Evolutionary conservation across 2,329 filamentous ascomycete species (phyloP), one percentile per base, ranked within the genome.

Genomic region (Daldinia sp.): DNA sequence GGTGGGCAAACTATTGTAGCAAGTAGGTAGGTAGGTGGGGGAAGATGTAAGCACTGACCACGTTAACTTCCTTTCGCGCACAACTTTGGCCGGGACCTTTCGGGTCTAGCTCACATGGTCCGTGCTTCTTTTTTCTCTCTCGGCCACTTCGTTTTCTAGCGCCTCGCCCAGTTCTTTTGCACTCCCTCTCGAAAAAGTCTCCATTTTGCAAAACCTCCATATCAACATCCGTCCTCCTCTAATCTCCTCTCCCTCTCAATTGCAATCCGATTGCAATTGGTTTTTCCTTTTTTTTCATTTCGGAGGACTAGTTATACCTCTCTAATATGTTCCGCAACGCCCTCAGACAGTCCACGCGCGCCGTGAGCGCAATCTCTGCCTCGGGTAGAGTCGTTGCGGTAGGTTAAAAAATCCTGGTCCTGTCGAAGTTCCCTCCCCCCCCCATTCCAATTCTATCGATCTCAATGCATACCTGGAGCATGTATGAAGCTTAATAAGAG

Each of bases 281-380:
- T 84, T 82, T 84, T 82, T 84, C 83, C 82, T 82, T 81, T 76
- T 82, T 83, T 79, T 80, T 23, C 20, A 54, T 67, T 56, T 79
- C 82, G 80, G 82, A 82, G 81, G 84, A 82, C 79, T 80, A 82
- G 79, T 84, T 78, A 83, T 79, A 82, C 82, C 84, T 86, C 84
- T 79, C 77, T 77, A 87, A 82, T 86, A 98, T 98, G 95, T 97
- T 98, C 90, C 93, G 95, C 87, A 97, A 93, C 91, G 94, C 95
- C 88, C 89, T 98, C 87, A 91, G 94, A 88, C 94, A 97, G 89
- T 97, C 94, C 84, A 92, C 92, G 88, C 94, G 94, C 88, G 92
- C 93, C 85, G 93, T 95, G 86, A 92, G 93, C 87, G 93, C 93
- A 87, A 90, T 97, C 87, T 93, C 93, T 91, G 92, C 93, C 82